A percentile compares a stretch with the other conserved stretches of the same genome.
phyloP scores from a whole-genome alignment of 2,329 filamentous ascomycete species.

The Xylariaceae sp. region DNA sequence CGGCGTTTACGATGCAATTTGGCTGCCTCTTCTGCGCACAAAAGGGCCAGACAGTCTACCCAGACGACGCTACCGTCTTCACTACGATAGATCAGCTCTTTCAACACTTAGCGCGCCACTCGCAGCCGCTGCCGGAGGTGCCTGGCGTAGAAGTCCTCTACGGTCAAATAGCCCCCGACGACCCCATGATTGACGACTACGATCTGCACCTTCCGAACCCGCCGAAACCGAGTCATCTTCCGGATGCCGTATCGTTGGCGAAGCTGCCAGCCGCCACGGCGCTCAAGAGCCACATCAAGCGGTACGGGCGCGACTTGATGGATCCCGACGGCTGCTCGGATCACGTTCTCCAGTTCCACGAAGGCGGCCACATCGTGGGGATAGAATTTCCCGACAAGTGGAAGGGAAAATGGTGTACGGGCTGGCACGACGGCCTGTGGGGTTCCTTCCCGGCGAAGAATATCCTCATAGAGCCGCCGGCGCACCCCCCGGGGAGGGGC shows the following conservation, averaged over 20 bases:
- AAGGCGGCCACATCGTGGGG: conserved; percentile 37
- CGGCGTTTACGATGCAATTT: conserved; percentile 39
- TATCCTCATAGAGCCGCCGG: conserved; percentile 33
- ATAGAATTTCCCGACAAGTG: conserved; percentile 40
- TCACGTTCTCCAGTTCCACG: conserved; percentile 44
- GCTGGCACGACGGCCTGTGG: conserved; percentile 38
- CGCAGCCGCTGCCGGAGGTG: conserved; percentile 43
- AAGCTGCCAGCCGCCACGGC: conserved; percentile 41
- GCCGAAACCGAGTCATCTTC: conserved; percentile 34
- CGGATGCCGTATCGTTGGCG: conserved; percentile 27
- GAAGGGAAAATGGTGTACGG: conserved; percentile 41
- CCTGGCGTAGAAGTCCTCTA: conserved; percentile 44
- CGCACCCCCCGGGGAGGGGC: conserved; percentile 24
- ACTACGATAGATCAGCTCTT: conserved; percentile 41
- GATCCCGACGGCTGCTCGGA: conserved; percentile 38
- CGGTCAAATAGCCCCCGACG: conserved; percentile 30
- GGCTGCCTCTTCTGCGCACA: conserved; percentile 46
- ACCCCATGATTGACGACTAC: conserved; percentile 34
- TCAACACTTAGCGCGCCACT: conserved; percentile 44
- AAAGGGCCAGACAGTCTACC: conserved; percentile 37
- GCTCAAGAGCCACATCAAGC: conserved; percentile 39
- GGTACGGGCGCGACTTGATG: conserved; percentile 38
- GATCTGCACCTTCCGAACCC: conserved; percentile 43
- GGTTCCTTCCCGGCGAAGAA: conserved; percentile 35
- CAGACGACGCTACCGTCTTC: conserved; percentile 48